phyloP scores from a whole-genome alignment of 192 early-diverging fungal species.

The Coemansia sp. region DNA sequence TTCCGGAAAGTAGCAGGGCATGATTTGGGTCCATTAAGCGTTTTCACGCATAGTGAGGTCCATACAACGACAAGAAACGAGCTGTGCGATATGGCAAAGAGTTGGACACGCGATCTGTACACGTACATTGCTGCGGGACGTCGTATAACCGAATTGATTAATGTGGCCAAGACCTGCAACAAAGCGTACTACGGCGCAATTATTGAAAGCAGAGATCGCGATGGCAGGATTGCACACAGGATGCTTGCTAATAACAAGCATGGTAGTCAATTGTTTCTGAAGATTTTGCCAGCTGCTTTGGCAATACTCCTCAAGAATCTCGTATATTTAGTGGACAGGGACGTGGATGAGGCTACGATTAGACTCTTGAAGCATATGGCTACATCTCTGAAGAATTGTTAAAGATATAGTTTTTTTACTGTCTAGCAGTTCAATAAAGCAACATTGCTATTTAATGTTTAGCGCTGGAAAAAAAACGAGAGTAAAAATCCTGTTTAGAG shows the following conservation, averaged over 20 bases:
- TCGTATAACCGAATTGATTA: constrained; percentile 5
- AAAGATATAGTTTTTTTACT: background rate
- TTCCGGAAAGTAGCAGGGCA: constrained; percentile 8
- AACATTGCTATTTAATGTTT: no score
- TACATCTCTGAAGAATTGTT: background rate
- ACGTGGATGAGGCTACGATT: background rate
- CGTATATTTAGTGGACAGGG: constrained; percentile 8
- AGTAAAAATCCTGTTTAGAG: no score
- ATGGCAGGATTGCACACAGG: constrained; percentile 7
- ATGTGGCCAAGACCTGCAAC: constrained; percentile 14
- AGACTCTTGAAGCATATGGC: constrained; percentile 8
- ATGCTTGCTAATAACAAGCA: constrained; percentile 15
- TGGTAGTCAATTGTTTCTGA: constrained; percentile 23
- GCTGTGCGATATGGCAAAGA: background rate
- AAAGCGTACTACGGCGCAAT: constrained; percentile 11
- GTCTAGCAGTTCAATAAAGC: no score
- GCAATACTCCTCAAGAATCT: constrained; percentile 28
- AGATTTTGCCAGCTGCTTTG: constrained; percentile 24
- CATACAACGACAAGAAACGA: background rate
- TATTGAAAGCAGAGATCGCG: background rate
- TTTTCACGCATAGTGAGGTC: constrained; percentile 13
- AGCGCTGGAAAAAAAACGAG: no score
- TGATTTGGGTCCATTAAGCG: background rate
- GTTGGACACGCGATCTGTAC: constrained; percentile 16
- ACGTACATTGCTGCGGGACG: background rate